Conservation (phyloP, 2,329 filamentous ascomycete genomes). For the Thielaviopsis punctulata region DNA sequence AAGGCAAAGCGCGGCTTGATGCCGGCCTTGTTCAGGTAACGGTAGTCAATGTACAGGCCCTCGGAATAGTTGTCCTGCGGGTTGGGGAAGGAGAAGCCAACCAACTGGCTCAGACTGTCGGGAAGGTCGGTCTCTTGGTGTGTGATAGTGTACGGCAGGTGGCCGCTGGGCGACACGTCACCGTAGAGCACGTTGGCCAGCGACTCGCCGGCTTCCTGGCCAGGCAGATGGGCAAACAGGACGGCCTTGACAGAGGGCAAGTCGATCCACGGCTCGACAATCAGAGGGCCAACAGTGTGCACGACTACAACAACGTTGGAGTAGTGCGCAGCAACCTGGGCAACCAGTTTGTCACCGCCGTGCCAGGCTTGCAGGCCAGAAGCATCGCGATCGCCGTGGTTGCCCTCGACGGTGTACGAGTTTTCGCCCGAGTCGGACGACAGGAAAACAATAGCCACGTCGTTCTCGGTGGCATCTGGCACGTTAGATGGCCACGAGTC, state of each 20-base stretch:
- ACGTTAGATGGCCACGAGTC: conserved; percentile 22
- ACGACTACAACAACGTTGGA: conserved; percentile 59
- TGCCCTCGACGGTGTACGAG: conserved; percentile 37
- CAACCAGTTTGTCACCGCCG: conserved; percentile 61
- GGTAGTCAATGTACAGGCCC: conserved; percentile 71
- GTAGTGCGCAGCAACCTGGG: conserved; percentile 42
- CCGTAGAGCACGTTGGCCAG: conserved; percentile 68
- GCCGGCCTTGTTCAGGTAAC: conserved; percentile 63
- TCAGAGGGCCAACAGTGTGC: conserved; percentile 68
- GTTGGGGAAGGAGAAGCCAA: conserved; percentile 33
- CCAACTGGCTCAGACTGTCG: conserved; percentile 25
- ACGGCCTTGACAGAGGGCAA: conserved; percentile 62
- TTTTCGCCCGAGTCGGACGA: conserved; percentile 79
- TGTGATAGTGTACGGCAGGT: conserved; percentile 75
- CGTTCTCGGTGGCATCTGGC: conserved; percentile 31
- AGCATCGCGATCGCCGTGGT: conserved; percentile 63
- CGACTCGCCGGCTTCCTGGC: conserved; percentile 72
- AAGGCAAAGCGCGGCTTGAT: conserved; percentile 71
- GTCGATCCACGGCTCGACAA: conserved; percentile 67
- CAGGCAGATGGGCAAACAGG: conserved; percentile 68
- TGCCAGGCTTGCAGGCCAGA: conserved; percentile 44
- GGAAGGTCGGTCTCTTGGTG: conserved; percentile 56
- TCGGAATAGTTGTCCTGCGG: conserved; percentile 75
- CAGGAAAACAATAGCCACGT: conserved; percentile 74
- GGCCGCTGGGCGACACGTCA: conserved; percentile 56